These are phyloP conservation scores for Aureobasidium leucospermi DNA, from an alignment of 2,329 filamentous ascomycete species.

Conservation along the genomic window DNA sequence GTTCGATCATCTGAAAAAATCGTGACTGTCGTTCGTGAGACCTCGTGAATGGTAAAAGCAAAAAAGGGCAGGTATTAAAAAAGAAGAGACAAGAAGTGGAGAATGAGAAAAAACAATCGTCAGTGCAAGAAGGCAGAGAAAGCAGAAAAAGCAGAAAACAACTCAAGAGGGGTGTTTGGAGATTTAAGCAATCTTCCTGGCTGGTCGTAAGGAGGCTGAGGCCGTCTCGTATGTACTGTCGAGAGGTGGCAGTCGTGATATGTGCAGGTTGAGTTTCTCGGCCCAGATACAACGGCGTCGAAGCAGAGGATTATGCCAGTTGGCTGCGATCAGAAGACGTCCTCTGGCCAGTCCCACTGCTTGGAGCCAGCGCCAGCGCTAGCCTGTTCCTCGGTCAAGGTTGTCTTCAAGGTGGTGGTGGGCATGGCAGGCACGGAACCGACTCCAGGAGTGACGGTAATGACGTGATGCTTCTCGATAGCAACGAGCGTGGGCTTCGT, in stretches of 20 bases:
- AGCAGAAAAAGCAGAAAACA: neutral
- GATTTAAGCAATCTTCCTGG: neutral
- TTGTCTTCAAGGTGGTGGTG: constrained; percentile 11
- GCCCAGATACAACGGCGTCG: neutral
- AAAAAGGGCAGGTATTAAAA: neutral
- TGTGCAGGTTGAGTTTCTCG: neutral
- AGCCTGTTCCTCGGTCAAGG: neutral
- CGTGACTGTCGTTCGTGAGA: neutral
- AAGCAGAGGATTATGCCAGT: too few relatives aligned
- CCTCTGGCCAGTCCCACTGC: constrained; percentile 29
- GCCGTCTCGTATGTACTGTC: neutral
- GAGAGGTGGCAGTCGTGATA: neutral
- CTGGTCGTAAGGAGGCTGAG: neutral
- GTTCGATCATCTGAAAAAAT: too few relatives aligned
- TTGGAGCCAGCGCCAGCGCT: neutral
- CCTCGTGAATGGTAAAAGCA: neutral
- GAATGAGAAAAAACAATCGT: neutral
- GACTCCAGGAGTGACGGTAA: constrained; percentile 19
- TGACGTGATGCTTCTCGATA: constrained; percentile 15
- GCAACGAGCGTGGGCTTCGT: constrained; percentile 18
- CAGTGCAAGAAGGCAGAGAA: neutral
- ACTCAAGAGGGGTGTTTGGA: neutral
- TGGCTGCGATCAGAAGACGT: constrained; percentile 24
- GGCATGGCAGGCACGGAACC: constrained; percentile 11
- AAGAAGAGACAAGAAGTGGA: neutral